These are phyloP conservation scores for Talaromyces stipitatus DNA, from an alignment of 495 filamentous ascomycete species.

Conservation along the genomic window DNA sequence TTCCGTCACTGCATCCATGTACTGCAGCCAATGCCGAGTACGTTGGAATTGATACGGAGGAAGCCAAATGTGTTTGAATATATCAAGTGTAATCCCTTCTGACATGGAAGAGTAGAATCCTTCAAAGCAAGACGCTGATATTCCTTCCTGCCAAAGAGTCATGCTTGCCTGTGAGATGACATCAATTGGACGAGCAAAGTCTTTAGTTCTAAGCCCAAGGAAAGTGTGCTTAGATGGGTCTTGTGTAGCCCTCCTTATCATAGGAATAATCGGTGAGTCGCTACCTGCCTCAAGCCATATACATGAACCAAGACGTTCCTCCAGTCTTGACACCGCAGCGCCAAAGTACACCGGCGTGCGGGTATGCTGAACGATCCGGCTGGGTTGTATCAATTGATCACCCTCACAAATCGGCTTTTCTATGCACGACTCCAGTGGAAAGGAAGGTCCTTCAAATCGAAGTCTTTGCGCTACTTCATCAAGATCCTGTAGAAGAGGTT, in stretches of 20 bases:
- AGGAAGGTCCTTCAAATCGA: not conserved
- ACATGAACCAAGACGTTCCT: constrained; percentile 14
- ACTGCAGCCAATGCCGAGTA: not conserved
- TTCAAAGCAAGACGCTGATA: constrained; percentile 6
- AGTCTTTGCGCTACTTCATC: not conserved
- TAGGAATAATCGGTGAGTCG: constrained; percentile 22
- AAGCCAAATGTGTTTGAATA: not conserved
- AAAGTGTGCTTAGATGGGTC: constrained; percentile 7
- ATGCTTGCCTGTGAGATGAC: constrained; percentile 14
- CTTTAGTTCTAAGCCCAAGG: not conserved
- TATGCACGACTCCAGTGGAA: not conserved
- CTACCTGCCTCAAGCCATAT: constrained; percentile 31
- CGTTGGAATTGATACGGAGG: not conserved
- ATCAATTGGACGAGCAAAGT: constrained; percentile 6
- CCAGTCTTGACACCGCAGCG: constrained; percentile 20
- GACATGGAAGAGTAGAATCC: not conserved
- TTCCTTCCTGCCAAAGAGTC: constrained; percentile 19
- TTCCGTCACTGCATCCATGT: not conserved
- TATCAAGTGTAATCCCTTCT: not conserved
- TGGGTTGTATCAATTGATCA: not conserved
- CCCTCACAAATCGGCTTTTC: not conserved
- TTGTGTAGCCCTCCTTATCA: constrained; percentile 12
- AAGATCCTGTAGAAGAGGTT: not conserved
- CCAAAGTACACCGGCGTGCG: constrained; percentile 26
- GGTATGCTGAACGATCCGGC: constrained; percentile 17